Evolutionary conservation across 2,329 filamentous ascomycete genomes (phyloP).

Genomic region (Sclerotinia spermophila): DNA sequence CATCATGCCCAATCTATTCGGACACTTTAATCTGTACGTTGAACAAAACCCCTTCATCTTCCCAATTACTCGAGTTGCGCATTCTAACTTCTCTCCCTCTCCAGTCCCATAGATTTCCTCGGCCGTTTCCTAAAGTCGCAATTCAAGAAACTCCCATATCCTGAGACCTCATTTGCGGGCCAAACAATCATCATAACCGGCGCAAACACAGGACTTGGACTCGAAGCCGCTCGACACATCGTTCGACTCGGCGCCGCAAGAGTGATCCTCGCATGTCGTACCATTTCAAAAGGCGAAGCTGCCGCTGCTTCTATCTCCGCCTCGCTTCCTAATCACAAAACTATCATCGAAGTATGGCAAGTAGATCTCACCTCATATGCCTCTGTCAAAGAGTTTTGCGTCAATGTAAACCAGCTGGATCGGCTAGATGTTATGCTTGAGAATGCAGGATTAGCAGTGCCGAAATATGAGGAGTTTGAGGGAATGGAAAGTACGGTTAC

Average conservation of each 20-base stretch:
- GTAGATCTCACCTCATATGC: constrained; percentile 48
- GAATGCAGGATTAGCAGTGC: constrained; percentile 36
- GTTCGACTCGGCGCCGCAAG: constrained; percentile 26
- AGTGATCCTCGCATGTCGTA: constrained; percentile 34
- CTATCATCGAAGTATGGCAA: constrained; percentile 44
- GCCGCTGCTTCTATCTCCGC: constrained; percentile 12
- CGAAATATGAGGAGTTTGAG: constrained; percentile 26
- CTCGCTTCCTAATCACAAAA: constrained; percentile 18
- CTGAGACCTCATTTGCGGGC: constrained; percentile 25
- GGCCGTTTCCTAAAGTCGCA: constrained; percentile 31
- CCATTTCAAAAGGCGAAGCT: constrained; percentile 23
- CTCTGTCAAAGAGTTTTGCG: constrained; percentile 45
- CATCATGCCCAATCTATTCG: constrained; percentile 19
- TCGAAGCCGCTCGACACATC: constrained; percentile 44
- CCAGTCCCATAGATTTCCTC: constrained; percentile 25
- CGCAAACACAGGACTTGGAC: constrained; percentile 47
- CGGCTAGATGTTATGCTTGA: constrained; percentile 46
- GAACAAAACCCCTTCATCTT: background rate
- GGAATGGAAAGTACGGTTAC: constrained; percentile 33
- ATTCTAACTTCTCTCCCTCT: constrained; percentile 5
- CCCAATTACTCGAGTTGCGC: background rate
- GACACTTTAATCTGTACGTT: constrained; percentile 26
- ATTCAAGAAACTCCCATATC: constrained; percentile 30
- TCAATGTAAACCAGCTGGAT: constrained; percentile 38
- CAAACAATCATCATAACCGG: constrained; percentile 47